Percentiles rank a stretch among this genome's conserved stretches.
Evolutionary conservation across 164 flowering plant species (phyloP).

Genomic region (Dillenia suffruticosa): DNA sequence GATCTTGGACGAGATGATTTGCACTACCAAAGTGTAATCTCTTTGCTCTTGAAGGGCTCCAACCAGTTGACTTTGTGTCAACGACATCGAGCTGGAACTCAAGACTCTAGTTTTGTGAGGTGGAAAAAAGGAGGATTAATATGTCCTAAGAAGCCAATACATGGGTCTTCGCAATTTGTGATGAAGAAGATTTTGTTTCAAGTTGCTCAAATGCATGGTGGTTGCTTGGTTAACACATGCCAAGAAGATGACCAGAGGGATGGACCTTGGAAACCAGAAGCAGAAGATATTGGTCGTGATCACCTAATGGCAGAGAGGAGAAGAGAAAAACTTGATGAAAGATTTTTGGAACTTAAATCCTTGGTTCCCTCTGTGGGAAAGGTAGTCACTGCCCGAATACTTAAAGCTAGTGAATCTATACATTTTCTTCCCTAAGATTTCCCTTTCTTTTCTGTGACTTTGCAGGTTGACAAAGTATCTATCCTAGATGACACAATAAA

Average conservation of each 20-base stretch:
- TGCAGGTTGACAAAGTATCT: constrained; percentile 70
- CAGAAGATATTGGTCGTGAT: constrained; percentile 27
- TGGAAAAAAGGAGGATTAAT: constrained; percentile 45
- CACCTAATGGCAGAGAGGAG: constrained; percentile 34
- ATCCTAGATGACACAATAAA: constrained; percentile 63
- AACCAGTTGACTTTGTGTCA: constrained; percentile 26
- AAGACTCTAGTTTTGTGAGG: constrained; percentile 48
- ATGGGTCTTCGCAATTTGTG: constrained; percentile 35
- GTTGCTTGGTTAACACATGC: constrained; percentile 21
- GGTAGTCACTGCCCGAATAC: constrained; percentile 30
- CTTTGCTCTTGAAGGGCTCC: constrained; percentile 42
- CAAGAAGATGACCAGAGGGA: constrained; percentile 20
- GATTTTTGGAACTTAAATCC: constrained; percentile 53
- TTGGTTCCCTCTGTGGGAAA: constrained; percentile 60
- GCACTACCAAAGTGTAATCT: constrained; percentile 58
- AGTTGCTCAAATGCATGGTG: constrained; percentile 48
- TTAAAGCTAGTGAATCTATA: no score
- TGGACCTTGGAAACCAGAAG: constrained; percentile 29
- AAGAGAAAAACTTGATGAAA: constrained; percentile 34
- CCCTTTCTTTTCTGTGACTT: not conserved
- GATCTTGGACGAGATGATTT: constrained; percentile 38
- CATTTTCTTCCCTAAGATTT: no score
- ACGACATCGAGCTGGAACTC: constrained; percentile 11
- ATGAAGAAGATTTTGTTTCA: constrained; percentile 58
- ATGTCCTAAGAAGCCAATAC: constrained; percentile 10